Percentiles rank a stretch among this genome's conserved stretches.
Evolutionary conservation across 108 stramenopile species (phyloP).

Genomic region (Pseudonitzschia multistriata): DNA sequence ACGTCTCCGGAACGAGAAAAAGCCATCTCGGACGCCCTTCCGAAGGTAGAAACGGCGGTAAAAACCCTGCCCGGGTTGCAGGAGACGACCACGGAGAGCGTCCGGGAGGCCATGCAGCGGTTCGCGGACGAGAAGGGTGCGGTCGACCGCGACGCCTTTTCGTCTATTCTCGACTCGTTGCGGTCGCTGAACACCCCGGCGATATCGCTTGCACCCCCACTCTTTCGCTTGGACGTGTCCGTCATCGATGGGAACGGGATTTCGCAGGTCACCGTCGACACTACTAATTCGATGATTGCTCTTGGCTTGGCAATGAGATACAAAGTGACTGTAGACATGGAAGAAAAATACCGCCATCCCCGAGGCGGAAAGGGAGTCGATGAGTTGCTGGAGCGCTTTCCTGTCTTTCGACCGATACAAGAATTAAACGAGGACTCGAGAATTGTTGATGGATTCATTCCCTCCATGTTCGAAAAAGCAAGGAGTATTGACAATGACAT

Average conservation of each 20-base stretch:
- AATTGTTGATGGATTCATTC: constrained; percentile 38
- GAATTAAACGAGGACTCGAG: constrained; percentile 35
- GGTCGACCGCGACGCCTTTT: constrained; percentile 27
- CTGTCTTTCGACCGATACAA: constrained; percentile 30
- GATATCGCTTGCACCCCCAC: not conserved
- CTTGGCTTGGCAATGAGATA: constrained; percentile 33
- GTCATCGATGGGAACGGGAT: constrained; percentile 5
- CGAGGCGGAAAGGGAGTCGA: constrained; percentile 1
- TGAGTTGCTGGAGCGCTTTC: constrained; percentile 20
- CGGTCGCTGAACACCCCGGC: constrained; percentile 7
- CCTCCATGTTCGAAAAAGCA: constrained; percentile 30
- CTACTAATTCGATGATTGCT: constrained; percentile 18
- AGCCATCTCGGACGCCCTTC: constrained; percentile 7
- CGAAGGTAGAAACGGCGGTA: constrained; percentile 20
- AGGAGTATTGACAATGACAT: constrained; percentile 5
- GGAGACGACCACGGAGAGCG: constrained; percentile 5
- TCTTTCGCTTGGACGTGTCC: constrained; percentile 16
- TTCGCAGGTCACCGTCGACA: not conserved
- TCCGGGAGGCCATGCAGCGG: constrained; percentile 2
- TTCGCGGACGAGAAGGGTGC: constrained; percentile 20
- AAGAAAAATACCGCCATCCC: not conserved
- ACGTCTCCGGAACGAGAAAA: constrained; percentile 21
- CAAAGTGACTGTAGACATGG: constrained; percentile 12
- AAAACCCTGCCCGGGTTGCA: constrained; percentile 26
- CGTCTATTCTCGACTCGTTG: constrained; percentile 23